Base-by-base conservation (phyloP, 148 eudicot genomes). In the Spergularia marina region DNA sequence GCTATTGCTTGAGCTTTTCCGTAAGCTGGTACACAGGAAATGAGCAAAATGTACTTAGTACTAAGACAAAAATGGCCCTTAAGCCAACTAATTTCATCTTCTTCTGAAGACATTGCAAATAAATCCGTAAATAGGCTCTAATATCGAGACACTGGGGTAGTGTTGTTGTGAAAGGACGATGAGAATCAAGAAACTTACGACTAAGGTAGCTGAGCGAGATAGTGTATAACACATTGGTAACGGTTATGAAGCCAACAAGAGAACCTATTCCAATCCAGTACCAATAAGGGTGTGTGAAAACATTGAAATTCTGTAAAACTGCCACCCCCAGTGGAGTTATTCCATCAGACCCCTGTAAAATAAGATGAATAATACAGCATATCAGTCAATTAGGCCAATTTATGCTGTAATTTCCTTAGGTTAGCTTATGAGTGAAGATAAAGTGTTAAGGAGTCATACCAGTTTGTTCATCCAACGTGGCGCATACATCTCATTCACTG, bases 401-500 rank as follows among this genome's bases (percentile, higher is more conserved):
- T 0, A 53, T 0, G 36, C 49, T 44, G 49, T 44, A 0, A 9
- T 44, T 6, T 44, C 0, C 9, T 5, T 44, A 44, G 2, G 18
- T 70, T 25, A 52, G 69, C 18, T 40, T 51, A 30, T 11, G 30
- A 0, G 10, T 17, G 11, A 55, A 44, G 53, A 30, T n/a, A 12
- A 40, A 14, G 18, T 30, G 54, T 4, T 4, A 34, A 14, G 30
- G 18, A 76, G 21, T 72, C 40, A 30, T 86, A 95, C 98, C 82
- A 54, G 6, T 86, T 77, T 83, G 88, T 85, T 88, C 96, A 95
- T 91, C 98, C 98, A 95, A 70, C 98, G 86, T 8, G 93, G 88
- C 51, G 97, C 89, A 83, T 84, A 85, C 98, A 95, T 87, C 83
- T 95, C 98, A 72, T 95, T 95, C 7, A 92, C 96, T 36, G 91